These are phyloP conservation scores for Nothophytophthora sp. DNA, from an alignment of 352 stramenopile genomes.

Conservation along the genomic window DNA sequence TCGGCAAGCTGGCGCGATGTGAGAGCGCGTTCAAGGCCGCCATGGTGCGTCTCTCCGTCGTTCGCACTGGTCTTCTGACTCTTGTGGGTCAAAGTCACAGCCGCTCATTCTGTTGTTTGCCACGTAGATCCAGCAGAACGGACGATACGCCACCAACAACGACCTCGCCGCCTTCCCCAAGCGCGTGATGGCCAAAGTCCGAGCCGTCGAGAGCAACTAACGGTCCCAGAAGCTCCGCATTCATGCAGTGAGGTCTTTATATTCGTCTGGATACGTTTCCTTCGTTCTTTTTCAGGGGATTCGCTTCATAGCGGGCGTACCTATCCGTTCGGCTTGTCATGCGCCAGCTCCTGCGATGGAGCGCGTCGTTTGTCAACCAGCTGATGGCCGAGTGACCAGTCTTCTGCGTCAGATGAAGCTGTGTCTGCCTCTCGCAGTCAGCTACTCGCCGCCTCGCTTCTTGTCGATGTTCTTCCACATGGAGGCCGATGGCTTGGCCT, in stretches of 20 bases:
- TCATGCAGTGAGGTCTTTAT: neutral
- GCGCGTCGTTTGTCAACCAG: too few species aligned
- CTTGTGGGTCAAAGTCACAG: neutral
- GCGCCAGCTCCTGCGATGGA: too few species aligned
- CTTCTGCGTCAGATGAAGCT: too few species aligned
- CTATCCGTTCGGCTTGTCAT: too few species aligned
- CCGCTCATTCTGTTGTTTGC: neutral
- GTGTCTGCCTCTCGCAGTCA: too few species aligned
- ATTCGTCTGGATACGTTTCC: neutral
- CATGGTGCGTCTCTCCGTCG: slow-evolving; percentile 26
- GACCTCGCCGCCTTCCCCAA: slow-evolving; percentile 39
- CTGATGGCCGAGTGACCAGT: too few species aligned
- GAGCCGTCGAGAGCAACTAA: slow-evolving; percentile 28
- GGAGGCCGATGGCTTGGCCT: slow-evolving; percentile 25
- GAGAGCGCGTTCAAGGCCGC: slow-evolving; percentile 32
- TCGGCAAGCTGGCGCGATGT: slow-evolving; percentile 34
- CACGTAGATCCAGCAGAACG: slow-evolving; percentile 32
- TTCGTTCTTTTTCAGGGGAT: too few species aligned
- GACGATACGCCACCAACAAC: slow-evolving; percentile 38
- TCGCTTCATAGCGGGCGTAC: too few species aligned
- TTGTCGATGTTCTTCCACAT: slow-evolving; percentile 61
- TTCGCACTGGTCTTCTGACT: too few species aligned
- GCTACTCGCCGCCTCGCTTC: slow-evolving; percentile 25
- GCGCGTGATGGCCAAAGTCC: slow-evolving; percentile 44
- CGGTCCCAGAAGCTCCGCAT: neutral